A percentile compares a stretch with the other conserved stretches of the same genome.
Evolutionary conservation across 306 rosid species (phyloP).

Genomic region (Betula pendula): DNA sequence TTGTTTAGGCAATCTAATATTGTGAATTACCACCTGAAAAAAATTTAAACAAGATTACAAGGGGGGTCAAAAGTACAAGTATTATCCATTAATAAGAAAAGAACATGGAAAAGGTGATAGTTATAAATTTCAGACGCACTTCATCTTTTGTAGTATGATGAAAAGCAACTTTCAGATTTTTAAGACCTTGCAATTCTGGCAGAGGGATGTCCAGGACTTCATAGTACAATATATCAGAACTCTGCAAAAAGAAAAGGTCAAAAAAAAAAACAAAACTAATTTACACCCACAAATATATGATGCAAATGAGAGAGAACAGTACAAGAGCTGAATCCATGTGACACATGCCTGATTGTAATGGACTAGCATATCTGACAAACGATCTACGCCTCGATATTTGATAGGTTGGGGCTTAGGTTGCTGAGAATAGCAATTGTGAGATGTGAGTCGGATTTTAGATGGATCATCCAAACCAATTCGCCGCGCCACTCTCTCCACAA

Average conservation of each 20-base stretch:
- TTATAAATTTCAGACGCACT: constrained; percentile 38
- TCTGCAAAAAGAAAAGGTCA: constrained; percentile 30
- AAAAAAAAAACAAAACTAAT: constrained; percentile 16
- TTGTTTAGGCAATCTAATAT: constrained; percentile 74
- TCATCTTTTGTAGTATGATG: constrained; percentile 82
- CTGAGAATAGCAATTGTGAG: constrained; percentile 88
- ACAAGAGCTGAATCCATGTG: constrained; percentile 7
- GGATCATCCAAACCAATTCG: constrained; percentile 71
- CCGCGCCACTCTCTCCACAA: constrained; percentile 65
- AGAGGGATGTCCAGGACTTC: constrained; percentile 86
- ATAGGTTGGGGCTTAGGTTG: constrained; percentile 91
- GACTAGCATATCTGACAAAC: constrained; percentile 74
- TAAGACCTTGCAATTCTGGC: constrained; percentile 77
- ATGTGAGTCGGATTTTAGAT: constrained; percentile 77
- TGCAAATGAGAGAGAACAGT: neutral
- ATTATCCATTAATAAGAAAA: neutral
- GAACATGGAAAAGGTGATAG: neutral
- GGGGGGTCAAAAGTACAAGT: constrained; percentile 2
- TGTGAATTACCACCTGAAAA: constrained; percentile 69
- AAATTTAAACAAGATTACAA: constrained; percentile 22
- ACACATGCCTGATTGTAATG: constrained; percentile 70
- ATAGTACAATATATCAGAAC: constrained; percentile 73
- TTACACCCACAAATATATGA: constrained; percentile 12
- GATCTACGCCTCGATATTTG: constrained; percentile 71
- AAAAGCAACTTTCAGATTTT: constrained; percentile 77